Conservation (phyloP, 2,329 filamentous ascomycete genomes). For the Didymella keratinophila region DNA sequence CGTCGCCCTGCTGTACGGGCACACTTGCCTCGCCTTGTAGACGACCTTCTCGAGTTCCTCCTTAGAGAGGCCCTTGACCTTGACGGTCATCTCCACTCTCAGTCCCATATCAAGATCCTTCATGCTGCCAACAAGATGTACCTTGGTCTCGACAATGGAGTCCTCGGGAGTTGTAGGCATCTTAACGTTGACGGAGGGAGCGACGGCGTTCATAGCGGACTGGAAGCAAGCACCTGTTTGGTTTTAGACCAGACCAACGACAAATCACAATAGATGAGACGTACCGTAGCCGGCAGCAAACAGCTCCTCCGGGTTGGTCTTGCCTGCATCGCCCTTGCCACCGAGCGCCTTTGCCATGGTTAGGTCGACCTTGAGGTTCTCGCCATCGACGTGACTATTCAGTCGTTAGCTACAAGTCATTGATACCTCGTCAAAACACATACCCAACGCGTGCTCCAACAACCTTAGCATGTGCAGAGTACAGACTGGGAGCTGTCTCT, state of each 20-base stretch:
- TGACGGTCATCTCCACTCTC: conserved; percentile 55
- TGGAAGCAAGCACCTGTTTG: conserved; percentile 53
- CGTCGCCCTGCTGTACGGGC: conserved; percentile 47
- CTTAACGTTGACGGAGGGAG: conserved; percentile 51
- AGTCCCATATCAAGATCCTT: conserved; percentile 57
- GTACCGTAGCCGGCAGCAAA: conserved; percentile 58
- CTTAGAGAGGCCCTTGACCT: conserved; percentile 43
- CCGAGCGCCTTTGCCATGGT: conserved; percentile 56
- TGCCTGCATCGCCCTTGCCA: conserved; percentile 52
- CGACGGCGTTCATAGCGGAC: conserved; percentile 56
- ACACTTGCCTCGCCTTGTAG: conserved; percentile 46
- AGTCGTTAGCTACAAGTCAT: not conserved
- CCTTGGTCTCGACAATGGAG: conserved; percentile 53
- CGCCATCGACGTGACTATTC: conserved; percentile 42
- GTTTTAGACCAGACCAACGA: not conserved
- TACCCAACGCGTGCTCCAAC: conserved; percentile 51
- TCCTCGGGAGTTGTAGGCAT: conserved; percentile 52
- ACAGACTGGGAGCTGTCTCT: conserved; percentile 51
- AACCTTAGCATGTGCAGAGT: conserved; percentile 51
- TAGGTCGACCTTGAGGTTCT: conserved; percentile 50
- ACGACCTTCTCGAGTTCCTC: conserved; percentile 49
- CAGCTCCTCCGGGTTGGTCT: conserved; percentile 57
- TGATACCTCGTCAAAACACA: too few relatives aligned
- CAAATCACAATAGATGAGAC: not conserved
- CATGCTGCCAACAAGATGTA: conserved; percentile 57